A percentile compares a stretch with the other conserved stretches of the same genome.
phyloP scores from a whole-genome alignment of 306 rosid genomes.

The Abrus pulchellus region DNA sequence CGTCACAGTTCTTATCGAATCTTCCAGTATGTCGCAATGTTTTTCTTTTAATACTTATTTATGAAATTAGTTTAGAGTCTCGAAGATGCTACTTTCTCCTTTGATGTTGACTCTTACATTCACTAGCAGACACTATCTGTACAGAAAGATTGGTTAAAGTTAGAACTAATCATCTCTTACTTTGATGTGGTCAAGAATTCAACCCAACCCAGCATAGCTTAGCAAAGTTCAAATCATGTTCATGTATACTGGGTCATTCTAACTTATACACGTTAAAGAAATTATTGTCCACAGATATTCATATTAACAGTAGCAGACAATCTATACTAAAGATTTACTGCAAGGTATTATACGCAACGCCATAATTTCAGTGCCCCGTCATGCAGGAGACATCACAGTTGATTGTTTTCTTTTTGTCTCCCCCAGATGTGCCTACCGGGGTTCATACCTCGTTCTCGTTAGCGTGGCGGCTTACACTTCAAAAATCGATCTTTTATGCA shows the following conservation, averaged over 20 bases:
- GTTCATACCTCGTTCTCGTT: not conserved
- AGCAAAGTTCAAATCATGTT: not conserved
- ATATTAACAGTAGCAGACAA: too few relatives aligned
- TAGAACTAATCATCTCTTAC: not conserved
- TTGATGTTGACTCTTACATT: not conserved
- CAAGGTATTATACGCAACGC: not conserved
- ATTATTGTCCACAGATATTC: too few relatives aligned
- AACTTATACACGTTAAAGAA: too few relatives aligned
- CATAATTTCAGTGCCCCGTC: not conserved
- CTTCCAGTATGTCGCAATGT: not conserved
- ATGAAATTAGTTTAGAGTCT: not conserved
- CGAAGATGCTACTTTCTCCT: not conserved
- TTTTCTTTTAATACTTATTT: not conserved
- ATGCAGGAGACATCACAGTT: constrained; percentile 4
- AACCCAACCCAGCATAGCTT: too few relatives aligned
- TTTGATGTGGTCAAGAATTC: not conserved
- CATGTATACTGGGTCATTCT: not conserved
- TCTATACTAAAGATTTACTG: not conserved
- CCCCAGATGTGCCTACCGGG: not conserved
- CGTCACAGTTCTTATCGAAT: not conserved
- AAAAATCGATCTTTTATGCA: not conserved
- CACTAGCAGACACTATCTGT: not conserved
- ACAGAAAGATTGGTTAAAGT: not conserved
- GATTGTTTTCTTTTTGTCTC: not conserved
- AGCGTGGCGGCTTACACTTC: not conserved